Conservation (phyloP, 2,329 filamentous ascomycete species). For the Graphilbum ipis-grandicollis region DNA sequence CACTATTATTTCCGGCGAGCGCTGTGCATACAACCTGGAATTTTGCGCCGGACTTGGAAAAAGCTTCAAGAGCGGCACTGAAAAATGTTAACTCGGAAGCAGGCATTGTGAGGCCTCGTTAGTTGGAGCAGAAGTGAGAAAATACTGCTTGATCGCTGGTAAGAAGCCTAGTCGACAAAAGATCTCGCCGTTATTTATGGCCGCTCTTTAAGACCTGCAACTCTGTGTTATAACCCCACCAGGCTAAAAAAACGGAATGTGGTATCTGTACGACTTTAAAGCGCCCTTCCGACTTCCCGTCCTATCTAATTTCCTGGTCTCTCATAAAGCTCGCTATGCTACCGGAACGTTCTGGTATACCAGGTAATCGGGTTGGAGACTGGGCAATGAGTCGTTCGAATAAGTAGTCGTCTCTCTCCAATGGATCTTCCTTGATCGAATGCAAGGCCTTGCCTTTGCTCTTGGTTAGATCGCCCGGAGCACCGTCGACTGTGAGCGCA, state of each 20-base stretch:
- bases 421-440: constrained; percentile 11
- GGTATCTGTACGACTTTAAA: too few relatives aligned
- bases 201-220: too few relatives aligned
- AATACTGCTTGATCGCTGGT: too few relatives aligned
- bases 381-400: constrained; percentile 15
- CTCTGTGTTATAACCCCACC: too few relatives aligned
- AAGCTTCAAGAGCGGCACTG: constrained; percentile 24
- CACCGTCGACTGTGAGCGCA: constrained; percentile 19
- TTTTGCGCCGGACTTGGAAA: constrained; percentile 22
- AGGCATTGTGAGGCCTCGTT: neutral
- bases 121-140: too few relatives aligned
- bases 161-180: too few relatives aligned
- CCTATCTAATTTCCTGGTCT: constrained; percentile 23
- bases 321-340: constrained; percentile 22
- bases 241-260: too few relatives aligned
- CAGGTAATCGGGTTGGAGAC: constrained; percentile 12
- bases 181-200: too few relatives aligned
- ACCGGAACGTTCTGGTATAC: constrained; percentile 14
- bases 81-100: constrained; percentile 19
- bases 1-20: constrained; percentile 14
- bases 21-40: constrained; percentile 26
- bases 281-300: too few relatives aligned
- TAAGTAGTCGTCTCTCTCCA: constrained; percentile 17
- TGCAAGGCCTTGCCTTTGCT: constrained; percentile 15
- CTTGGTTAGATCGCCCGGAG: constrained; percentile 17